These are phyloP conservation scores for Syzygium jambos DNA, from an alignment of 345 rosid species.

Conservation along the genomic window DNA sequence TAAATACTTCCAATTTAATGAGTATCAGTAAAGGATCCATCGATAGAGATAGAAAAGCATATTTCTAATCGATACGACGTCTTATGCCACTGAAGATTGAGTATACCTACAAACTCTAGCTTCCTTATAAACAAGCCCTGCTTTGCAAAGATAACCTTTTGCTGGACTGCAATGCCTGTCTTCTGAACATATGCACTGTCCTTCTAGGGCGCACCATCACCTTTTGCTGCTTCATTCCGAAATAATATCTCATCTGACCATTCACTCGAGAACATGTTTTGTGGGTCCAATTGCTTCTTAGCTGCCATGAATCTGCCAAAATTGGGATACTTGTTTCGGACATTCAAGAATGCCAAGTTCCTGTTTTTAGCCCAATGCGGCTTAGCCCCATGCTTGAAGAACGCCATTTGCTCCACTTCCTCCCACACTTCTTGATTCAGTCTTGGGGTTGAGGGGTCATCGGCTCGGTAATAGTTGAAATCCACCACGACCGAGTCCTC, in stretches of 20 bases:
- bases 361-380: constrained; percentile 93
- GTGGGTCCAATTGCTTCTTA: constrained; percentile 63
- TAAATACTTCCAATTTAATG: no score
- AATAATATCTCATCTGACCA: constrained; percentile 67
- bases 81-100: neutral
- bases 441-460: constrained; percentile 53
- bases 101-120: constrained; percentile 71
- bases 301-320: constrained; percentile 37
- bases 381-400: constrained; percentile 61
- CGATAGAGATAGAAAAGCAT: no score
- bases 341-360: constrained; percentile 54
- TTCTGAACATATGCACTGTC: constrained; percentile 73
- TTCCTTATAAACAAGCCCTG: constrained; percentile 50
- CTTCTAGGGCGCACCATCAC: constrained; percentile 80
- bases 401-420: constrained; percentile 90
- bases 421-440: constrained; percentile 69
- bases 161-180: constrained; percentile 64
- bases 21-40: no score
- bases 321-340: constrained; percentile 42
- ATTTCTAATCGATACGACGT: neutral
- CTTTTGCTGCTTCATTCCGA: constrained; percentile 30
- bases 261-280: constrained; percentile 54
- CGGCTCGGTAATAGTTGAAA: constrained; percentile 66
- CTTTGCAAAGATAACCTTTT: constrained; percentile 55
- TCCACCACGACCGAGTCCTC: constrained; percentile 79